Percentiles rank a stretch among this genome's conserved stretches.
Conservation (phyloP, 768 basidiomycete genomes). For the Gymnopilus dilepis region DNA sequence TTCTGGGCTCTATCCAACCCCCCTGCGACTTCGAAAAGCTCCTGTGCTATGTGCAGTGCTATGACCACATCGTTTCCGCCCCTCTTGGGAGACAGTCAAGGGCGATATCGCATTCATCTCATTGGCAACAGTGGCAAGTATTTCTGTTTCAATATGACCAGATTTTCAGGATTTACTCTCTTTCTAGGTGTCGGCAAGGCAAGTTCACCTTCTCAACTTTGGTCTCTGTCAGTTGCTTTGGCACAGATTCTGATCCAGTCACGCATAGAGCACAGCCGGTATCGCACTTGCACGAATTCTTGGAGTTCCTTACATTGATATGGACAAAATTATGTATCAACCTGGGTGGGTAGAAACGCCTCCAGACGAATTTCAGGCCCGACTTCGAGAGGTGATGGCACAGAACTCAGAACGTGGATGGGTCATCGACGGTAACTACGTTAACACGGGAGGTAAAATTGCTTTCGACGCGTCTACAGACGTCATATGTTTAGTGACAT, state of each 20-base stretch:
- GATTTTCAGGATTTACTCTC: neutral
- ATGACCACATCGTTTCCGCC: conserved; percentile 19
- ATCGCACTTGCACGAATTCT: conserved; percentile 48
- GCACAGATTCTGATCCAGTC: neutral
- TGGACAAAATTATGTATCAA: conserved; percentile 54
- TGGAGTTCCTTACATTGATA: conserved; percentile 47
- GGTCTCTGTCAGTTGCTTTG: no score
- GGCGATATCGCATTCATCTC: conserved; percentile 25
- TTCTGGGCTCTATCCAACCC: no score
- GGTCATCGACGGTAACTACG: conserved; percentile 60
- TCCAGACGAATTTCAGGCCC: conserved; percentile 34
- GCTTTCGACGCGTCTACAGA: conserved; percentile 50
- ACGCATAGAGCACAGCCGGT: conserved; percentile 52
- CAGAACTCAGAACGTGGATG: conserved; percentile 44
- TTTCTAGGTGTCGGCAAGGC: conserved; percentile 12
- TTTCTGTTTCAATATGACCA: neutral
- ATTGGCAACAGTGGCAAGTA: conserved; percentile 30
- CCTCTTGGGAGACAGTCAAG: conserved; percentile 25
- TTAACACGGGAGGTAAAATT: conserved; percentile 32
- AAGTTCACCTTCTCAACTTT: no score
- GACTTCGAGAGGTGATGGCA: conserved; percentile 33
- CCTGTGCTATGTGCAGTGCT: no score
- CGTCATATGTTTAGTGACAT: conserved; percentile 47
- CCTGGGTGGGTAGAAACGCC: conserved; percentile 51
- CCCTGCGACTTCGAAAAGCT: no score